Conservation (phyloP, 768 basidiomycete genomes). For the Leucosporidium creatinivorum region DNA sequence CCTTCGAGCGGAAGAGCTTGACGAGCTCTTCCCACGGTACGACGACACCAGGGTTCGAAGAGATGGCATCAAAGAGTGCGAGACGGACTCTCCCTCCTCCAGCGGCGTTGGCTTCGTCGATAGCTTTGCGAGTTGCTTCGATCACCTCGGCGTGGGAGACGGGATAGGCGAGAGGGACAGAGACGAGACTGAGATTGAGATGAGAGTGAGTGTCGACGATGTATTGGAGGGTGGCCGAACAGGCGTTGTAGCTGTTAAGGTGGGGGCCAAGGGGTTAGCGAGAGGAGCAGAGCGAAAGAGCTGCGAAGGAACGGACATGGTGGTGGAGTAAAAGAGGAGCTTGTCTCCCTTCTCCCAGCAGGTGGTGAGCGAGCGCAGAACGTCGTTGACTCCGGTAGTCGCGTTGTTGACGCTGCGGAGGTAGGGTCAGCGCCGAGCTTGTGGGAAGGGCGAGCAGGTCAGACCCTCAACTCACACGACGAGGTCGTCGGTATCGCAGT, state of each 20-base stretch:
- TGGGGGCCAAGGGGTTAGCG: background rate
- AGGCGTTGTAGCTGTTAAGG: slow-evolving; percentile 26
- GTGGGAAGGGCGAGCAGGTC: background rate
- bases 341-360: slow-evolving; percentile 31
- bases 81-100: slow-evolving; percentile 32
- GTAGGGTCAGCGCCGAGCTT: background rate
- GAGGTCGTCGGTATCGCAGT: slow-evolving; percentile 27
- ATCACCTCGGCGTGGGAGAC: slow-evolving; percentile 23
- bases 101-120: slow-evolving; percentile 22
- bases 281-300: background rate
- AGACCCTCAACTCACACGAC: slow-evolving; percentile 15
- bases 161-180: slow-evolving; percentile 27
- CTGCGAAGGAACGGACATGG: slow-evolving; percentile 8
- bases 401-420: slow-evolving; percentile 23
- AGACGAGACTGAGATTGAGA: slow-evolving; percentile 21
- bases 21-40: slow-evolving; percentile 41
- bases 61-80: slow-evolving; percentile 42
- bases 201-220: slow-evolving; percentile 28
- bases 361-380: slow-evolving; percentile 13
- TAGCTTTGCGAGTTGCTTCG: background rate
- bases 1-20: slow-evolving; percentile 26
- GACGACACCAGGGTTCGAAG: slow-evolving; percentile 39
- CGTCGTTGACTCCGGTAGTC: slow-evolving; percentile 31
- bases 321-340: slow-evolving; percentile 25
- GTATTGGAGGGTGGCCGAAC: slow-evolving; percentile 16